Evolutionary conservation across 2,329 filamentous ascomycete species (phyloP), one percentile per base, ranked within the genome.

Genomic region (Colletotrichum graminicola): DNA sequence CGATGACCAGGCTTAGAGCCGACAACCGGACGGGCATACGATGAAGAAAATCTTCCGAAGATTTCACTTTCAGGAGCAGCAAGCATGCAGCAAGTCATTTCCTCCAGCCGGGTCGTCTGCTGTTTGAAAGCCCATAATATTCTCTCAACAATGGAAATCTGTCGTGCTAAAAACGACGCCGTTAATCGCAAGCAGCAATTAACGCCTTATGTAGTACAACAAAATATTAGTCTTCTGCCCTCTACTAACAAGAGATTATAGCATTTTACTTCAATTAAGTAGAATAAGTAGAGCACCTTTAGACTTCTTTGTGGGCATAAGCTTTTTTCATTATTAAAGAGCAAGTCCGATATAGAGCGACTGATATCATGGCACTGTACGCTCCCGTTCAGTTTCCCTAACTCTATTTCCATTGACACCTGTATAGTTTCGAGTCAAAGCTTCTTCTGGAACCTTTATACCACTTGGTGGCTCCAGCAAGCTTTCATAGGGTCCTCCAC

Each of bases 121-220:
- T 77, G 66, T 2, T 65, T 62, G 1, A 76, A 67, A 47, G 75
- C 76, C 78, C 76, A 79, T 12, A 74, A 77, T 76, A 79, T 79
- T 43, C 62, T n/a, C 36, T 57, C 41, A 3, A 32, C 62, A 2
- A 65, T 41, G 14, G 21, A 57, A 11, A 57, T 45, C 18, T 54
- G n/a, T n/a, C n/a, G n/a, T n/a, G n/a, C n/a, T n/a, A n/a, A n/a
- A n/a, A n/a, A n/a, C n/a, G n/a, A n/a, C n/a, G n/a, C n/a, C n/a
- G n/a, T n/a, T n/a, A n/a, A n/a, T n/a, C n/a, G n/a, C n/a, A n/a
- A n/a, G n/a, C n/a, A n/a, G n/a, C n/a, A n/a, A n/a, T n/a, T n/a
- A n/a, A n/a, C n/a, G n/a, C n/a, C n/a, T n/a, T n/a, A n/a, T n/a
- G n/a, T n/a, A n/a, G n/a, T n/a, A n/a, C n/a, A n/a, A n/a, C n/a